Percentiles rank a stretch among this genome's conserved stretches.
Evolutionary conservation across 192 early-diverging fungal genomes (phyloP).

Genomic region (Endogone sp.): DNA sequence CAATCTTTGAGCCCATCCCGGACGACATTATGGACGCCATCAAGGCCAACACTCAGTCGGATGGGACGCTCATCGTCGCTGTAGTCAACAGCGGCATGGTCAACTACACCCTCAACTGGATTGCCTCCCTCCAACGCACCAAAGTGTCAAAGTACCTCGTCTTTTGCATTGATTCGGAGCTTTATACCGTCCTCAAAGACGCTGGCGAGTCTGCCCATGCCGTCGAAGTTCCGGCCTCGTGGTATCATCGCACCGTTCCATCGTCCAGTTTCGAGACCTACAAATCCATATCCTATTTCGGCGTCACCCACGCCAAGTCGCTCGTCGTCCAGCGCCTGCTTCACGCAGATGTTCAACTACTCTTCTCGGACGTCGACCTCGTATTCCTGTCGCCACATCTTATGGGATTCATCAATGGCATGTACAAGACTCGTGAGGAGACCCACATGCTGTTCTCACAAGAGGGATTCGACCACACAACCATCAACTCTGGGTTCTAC

Average conservation of each 20-base stretch:
- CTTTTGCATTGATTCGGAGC: slow-evolving; percentile 28
- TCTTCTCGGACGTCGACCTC: slow-evolving; percentile 37
- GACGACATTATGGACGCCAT: not conserved
- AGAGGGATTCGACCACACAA: slow-evolving; percentile 14
- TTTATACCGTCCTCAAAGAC: slow-evolving; percentile 20
- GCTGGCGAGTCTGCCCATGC: slow-evolving; percentile 26
- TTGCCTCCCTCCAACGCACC: slow-evolving; percentile 20
- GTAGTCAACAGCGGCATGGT: slow-evolving; percentile 33
- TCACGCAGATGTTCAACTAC: slow-evolving; percentile 18
- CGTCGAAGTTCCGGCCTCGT: slow-evolving; percentile 21
- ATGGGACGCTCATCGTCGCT: slow-evolving; percentile 17
- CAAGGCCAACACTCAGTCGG: not conserved
- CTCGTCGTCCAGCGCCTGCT: slow-evolving; percentile 32
- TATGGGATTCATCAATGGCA: slow-evolving; percentile 21
- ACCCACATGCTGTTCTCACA: slow-evolving; percentile 29
- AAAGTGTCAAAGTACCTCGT: slow-evolving; percentile 23
- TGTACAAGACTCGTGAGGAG: slow-evolving; percentile 9
- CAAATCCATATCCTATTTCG: slow-evolving; percentile 19
- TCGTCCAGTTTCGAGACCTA: slow-evolving; percentile 17
- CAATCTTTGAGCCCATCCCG: not conserved
- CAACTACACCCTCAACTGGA: slow-evolving; percentile 40
- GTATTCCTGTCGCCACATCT: slow-evolving; percentile 24
- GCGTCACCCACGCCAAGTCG: slow-evolving; percentile 34
- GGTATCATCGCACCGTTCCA: slow-evolving; percentile 27
- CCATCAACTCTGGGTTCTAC: slow-evolving; percentile 32